Base-by-base conservation (phyloP, 139 green algal genomes). In the Mesotaenium endlicherianum region DNA sequence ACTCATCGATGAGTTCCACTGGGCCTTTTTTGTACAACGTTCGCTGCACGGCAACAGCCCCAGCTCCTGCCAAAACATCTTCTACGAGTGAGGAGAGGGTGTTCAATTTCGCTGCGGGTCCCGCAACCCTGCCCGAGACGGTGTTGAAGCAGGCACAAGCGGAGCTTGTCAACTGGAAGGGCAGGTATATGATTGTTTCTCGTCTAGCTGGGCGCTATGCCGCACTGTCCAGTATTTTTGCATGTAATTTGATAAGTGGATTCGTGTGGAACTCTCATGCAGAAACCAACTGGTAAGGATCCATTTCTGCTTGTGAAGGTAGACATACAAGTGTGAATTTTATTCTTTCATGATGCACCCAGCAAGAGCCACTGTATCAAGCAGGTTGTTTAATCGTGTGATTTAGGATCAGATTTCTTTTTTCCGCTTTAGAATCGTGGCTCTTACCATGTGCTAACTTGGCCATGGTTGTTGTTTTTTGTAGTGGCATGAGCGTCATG, bases 141-240 rank as follows among this genome's bases (percentile, higher is more conserved):
- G 97, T 99, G 38, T 91, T 99, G 75, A 90, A 98, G 89, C 57
- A 94, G 74, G 92, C 94, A 0, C 94, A 98, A 89, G 81, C 74
- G 11, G 97, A 99, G n/a, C 81, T 98, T 36, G 69, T 99, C n/a
- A 97, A 97, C 92, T 99, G 91, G 90, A 88, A 92, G 39, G 92
- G 92, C 64, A 72, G 75, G 75, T 82, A 50, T 70, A 43, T 2
- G 26, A 16, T 40, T 70, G n/a, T n/a, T n/a, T n/a, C 70, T 39
- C 0, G n/a, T n/a, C n/a, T n/a, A n/a, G n/a, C n/a, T 64, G 53
- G 20, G 53, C 26, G 26, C 26, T 64, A 34, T 64, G 20, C 26
- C 26, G 20, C 20, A 64, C 26, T 64, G 26, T 64, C 53, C 26
- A 26, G 20, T 64, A 26, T 64, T 64, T 64, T 64, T 64, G 26